These are phyloP conservation scores for Sarocladiaceae sp. DNA, from an alignment of 2,329 filamentous ascomycete genomes.

Conservation along the genomic window DNA sequence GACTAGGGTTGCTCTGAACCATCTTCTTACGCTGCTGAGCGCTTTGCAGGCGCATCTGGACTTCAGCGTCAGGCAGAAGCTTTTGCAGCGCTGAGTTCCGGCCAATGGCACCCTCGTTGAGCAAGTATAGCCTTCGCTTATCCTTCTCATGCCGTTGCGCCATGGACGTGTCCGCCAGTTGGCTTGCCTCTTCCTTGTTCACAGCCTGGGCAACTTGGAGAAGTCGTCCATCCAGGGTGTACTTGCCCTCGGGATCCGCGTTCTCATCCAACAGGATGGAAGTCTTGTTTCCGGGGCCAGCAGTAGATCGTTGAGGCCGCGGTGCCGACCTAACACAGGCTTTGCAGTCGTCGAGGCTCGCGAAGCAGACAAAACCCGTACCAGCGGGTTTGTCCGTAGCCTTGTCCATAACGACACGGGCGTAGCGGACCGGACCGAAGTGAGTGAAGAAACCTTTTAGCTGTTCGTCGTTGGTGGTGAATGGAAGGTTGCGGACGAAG, in stretches of 20 bases:
- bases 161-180: slow-evolving; percentile 65
- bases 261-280: slow-evolving; percentile 86
- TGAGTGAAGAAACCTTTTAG: slow-evolving; percentile 80
- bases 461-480: slow-evolving; percentile 74
- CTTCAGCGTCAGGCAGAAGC: slow-evolving; percentile 68
- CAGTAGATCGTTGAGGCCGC: slow-evolving; percentile 25
- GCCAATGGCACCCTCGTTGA: slow-evolving; percentile 79
- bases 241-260: slow-evolving; percentile 73
- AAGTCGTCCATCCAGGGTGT: slow-evolving; percentile 85
- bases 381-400: slow-evolving; percentile 81
- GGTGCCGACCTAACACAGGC: slow-evolving; percentile 72
- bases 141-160: slow-evolving; percentile 66
- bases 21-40: slow-evolving; percentile 81
- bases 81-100: slow-evolving; percentile 71
- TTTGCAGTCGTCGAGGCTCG: slow-evolving; percentile 66
- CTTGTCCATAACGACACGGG: slow-evolving; percentile 81
- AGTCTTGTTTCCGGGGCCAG: slow-evolving; percentile 50
- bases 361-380: slow-evolving; percentile 93
- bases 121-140: slow-evolving; percentile 81
- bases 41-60: slow-evolving; percentile 84
- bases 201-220: slow-evolving; percentile 82
- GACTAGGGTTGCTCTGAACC: slow-evolving; percentile 81
- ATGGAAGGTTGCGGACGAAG: slow-evolving; percentile 92
- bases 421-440: slow-evolving; percentile 86
- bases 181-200: slow-evolving; percentile 70